A percentile compares a stretch with the other conserved stretches of the same genome.
Evolutionary conservation across 2,329 filamentous ascomycete genomes (phyloP).

Genomic region (Zymoseptoria tritici): DNA sequence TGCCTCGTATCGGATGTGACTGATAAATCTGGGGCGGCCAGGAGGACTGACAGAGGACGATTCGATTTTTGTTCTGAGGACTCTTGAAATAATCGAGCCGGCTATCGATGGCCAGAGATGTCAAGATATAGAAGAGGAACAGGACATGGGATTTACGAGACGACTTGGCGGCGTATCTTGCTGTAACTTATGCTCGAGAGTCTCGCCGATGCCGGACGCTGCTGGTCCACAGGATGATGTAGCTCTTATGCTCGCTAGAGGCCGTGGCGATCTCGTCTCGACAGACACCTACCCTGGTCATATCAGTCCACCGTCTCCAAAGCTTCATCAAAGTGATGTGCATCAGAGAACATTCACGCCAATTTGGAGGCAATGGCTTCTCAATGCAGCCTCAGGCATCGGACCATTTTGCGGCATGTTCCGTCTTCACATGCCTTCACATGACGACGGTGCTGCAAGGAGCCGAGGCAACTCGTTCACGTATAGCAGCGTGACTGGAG

Average conservation of each 20-base stretch:
- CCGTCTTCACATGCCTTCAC: background rate
- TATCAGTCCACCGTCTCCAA: too few relatives aligned
- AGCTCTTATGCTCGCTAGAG: background rate
- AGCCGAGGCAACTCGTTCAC: background rate
- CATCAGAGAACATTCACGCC: too few relatives aligned
- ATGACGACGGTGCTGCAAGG: background rate
- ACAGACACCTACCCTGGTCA: background rate
- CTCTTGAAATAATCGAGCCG: too few relatives aligned
- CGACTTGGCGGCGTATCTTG: background rate
- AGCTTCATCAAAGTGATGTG: too few relatives aligned
- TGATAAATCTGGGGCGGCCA: background rate
- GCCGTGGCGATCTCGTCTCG: background rate
- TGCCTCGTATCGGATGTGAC: background rate
- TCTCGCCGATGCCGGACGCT: background rate
- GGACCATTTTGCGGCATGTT: background rate
- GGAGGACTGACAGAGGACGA: background rate
- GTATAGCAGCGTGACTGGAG: background rate
- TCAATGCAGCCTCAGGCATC: background rate
- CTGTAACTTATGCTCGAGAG: background rate
- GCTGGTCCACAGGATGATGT: background rate
- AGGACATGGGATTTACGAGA: background rate
- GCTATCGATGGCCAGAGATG: background rate
- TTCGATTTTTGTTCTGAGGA: background rate
- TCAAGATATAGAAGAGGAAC: background rate
- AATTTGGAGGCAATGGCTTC: too few relatives aligned